These are phyloP conservation scores for Coix lacrymajobi DNA, from an alignment of 176 grass and related monocot genomes.

Conservation along the genomic window DNA sequence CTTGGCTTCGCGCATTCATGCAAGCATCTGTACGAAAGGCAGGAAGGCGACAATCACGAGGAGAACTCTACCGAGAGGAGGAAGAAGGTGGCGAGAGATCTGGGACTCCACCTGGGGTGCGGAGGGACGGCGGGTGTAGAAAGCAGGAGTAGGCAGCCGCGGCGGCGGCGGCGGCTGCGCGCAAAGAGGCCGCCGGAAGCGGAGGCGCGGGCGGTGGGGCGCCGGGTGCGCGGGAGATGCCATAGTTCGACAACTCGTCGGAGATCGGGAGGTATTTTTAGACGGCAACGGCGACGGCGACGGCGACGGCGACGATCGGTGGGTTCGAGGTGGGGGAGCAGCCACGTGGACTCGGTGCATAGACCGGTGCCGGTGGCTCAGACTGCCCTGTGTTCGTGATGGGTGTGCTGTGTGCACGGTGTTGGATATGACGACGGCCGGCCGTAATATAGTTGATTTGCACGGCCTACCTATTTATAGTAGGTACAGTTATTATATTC, in stretches of 20 bases:
- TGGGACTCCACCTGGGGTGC: constrained; percentile 13
- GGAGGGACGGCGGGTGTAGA: neutral
- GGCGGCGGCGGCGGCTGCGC: neutral
- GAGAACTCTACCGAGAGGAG: neutral
- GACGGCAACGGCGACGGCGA: constrained; percentile 8
- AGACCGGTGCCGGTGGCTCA: neutral
- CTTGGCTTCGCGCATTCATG: neutral
- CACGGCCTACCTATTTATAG: no score
- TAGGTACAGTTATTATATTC: no score
- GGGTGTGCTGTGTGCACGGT: neutral
- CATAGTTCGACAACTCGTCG: constrained; percentile 10
- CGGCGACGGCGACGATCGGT: neutral
- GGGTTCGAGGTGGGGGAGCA: neutral
- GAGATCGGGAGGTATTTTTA: constrained; percentile 23
- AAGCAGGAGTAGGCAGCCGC: neutral
- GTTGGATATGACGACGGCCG: no score
- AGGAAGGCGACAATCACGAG: constrained; percentile 22
- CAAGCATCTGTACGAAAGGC: neutral
- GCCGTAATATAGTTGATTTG: no score
- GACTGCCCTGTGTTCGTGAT: neutral
- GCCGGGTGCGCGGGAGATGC: neutral
- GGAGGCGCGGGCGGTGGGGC: neutral
- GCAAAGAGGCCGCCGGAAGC: constrained; percentile 22
- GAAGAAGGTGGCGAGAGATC: constrained; percentile 13
- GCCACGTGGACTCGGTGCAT: constrained; percentile 9